Evolutionary conservation across 2,329 filamentous ascomycete species (phyloP).

Genomic region (Dendryphion nanum): DNA sequence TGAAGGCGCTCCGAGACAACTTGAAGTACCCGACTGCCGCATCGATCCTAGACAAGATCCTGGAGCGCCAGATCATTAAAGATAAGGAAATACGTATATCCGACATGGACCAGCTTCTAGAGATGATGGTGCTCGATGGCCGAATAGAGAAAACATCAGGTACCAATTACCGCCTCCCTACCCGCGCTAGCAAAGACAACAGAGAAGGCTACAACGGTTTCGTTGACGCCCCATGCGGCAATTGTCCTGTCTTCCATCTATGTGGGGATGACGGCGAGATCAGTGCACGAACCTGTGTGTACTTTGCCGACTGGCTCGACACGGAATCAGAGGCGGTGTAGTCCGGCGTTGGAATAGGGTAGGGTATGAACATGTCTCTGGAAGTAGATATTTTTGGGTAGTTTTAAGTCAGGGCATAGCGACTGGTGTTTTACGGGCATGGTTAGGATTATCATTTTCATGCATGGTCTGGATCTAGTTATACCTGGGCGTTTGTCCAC

Average conservation of each 20-base stretch:
- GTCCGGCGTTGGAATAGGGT: no score
- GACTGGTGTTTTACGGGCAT: no score
- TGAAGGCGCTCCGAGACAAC: slow-evolving; percentile 56
- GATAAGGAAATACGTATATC: slow-evolving; percentile 63
- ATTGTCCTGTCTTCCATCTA: slow-evolving; percentile 88
- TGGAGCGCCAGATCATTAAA: slow-evolving; percentile 66
- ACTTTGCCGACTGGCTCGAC: slow-evolving; percentile 80
- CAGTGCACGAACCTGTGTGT: slow-evolving; percentile 84
- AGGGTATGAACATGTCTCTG: no score
- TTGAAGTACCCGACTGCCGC: slow-evolving; percentile 76
- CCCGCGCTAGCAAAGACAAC: slow-evolving; percentile 36
- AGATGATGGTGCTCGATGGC: slow-evolving; percentile 86
- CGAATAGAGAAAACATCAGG: slow-evolving; percentile 66
- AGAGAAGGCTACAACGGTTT: slow-evolving; percentile 71
- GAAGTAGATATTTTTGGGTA: no score
- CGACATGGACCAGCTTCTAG: slow-evolving; percentile 81
- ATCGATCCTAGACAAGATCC: slow-evolving; percentile 74
- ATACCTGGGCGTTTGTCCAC: no score
- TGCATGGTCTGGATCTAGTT: no score
- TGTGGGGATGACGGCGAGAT: slow-evolving; percentile 91
- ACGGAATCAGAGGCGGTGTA: slow-evolving; percentile 27
- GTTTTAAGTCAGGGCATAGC: no score
- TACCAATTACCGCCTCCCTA: slow-evolving; percentile 50
- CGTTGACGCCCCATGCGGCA: slow-evolving; percentile 85
- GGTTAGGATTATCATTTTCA: no score